Conservation (phyloP, 768 basidiomycete genomes). For the Aureoboletus auriporus region DNA sequence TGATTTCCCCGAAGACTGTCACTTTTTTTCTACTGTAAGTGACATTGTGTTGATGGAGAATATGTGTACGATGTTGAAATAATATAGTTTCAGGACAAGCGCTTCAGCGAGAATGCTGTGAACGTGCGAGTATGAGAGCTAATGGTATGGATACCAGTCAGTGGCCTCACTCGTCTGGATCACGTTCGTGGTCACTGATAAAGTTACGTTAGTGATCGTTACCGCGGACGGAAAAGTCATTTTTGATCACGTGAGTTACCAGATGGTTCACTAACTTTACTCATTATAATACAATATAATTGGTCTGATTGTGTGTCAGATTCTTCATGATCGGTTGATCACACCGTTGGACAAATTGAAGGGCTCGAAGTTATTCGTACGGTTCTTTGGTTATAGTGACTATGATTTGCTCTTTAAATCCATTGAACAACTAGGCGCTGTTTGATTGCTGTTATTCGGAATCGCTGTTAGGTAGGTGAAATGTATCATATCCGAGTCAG, state of each 20-base stretch:
- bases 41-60: no score
- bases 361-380: conserved; percentile 18
- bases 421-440: conserved; percentile 8
- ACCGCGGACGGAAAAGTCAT: conserved; percentile 12
- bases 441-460: conserved; percentile 31
- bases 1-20: conserved; percentile 38
- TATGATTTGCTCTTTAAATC: no score
- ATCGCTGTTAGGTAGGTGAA: conserved; percentile 16
- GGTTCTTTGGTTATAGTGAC: conserved; percentile 18
- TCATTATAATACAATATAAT: no score
- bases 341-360: conserved; percentile 15
- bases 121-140: conserved; percentile 29
- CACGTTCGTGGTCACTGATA: background rate
- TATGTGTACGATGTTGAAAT: background rate
- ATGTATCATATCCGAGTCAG: background rate
- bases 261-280: no score
- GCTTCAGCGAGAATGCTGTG: conserved; percentile 6
- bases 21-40: conserved; percentile 56
- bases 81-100: conserved; percentile 22
- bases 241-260: conserved; percentile 17
- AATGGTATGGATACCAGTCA: conserved; percentile 48
- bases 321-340: conserved; percentile 18
- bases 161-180: background rate
- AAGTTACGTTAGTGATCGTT: conserved; percentile 15
- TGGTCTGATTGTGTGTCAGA: conserved; percentile 6